These are phyloP conservation scores for Auricularia auricula-judae DNA, from an alignment of 768 basidiomycete species.

Conservation along the genomic window DNA sequence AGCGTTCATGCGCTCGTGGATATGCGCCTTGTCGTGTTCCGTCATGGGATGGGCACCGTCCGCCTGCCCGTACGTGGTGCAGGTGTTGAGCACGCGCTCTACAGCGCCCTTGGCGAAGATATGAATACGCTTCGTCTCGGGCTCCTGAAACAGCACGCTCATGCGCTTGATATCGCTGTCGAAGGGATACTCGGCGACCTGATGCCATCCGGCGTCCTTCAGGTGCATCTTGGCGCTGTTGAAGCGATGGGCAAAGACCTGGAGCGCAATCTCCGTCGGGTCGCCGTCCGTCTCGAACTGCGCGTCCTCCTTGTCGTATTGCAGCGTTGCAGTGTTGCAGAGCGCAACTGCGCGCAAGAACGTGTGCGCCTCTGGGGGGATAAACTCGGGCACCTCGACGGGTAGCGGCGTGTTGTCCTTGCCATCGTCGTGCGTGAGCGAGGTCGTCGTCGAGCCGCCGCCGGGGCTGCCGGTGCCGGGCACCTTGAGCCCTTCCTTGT, in stretches of 20 bases:
- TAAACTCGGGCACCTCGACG: not conserved
- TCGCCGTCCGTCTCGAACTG: slow-evolving; percentile 37
- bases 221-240: slow-evolving; percentile 18
- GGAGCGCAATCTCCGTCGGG: slow-evolving; percentile 44
- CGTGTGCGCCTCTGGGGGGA: slow-evolving; percentile 11
- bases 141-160: slow-evolving; percentile 28
- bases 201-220: slow-evolving; percentile 21
- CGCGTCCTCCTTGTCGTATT: slow-evolving; percentile 15
- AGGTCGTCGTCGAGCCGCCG: not conserved
- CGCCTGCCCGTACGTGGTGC: slow-evolving; percentile 15
- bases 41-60: slow-evolving; percentile 8
- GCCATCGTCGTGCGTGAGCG: not conserved
- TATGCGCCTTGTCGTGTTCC: slow-evolving; percentile 14
- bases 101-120: slow-evolving; percentile 25
- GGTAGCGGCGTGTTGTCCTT: not conserved
- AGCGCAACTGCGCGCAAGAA: slow-evolving; percentile 25
- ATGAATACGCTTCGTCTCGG: slow-evolving; percentile 10
- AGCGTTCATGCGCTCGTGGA: slow-evolving; percentile 18
- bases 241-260: slow-evolving; percentile 41
- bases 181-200: slow-evolving; percentile 33
- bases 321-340: slow-evolving; percentile 29
- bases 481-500: slow-evolving; percentile 27
- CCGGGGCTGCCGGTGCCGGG: slow-evolving; percentile 14
- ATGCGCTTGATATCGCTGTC: slow-evolving; percentile 43
- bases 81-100: slow-evolving; percentile 43